phyloP scores from a whole-genome alignment of 352 stramenopile species.

The Phytophthora agathidicida region DNA sequence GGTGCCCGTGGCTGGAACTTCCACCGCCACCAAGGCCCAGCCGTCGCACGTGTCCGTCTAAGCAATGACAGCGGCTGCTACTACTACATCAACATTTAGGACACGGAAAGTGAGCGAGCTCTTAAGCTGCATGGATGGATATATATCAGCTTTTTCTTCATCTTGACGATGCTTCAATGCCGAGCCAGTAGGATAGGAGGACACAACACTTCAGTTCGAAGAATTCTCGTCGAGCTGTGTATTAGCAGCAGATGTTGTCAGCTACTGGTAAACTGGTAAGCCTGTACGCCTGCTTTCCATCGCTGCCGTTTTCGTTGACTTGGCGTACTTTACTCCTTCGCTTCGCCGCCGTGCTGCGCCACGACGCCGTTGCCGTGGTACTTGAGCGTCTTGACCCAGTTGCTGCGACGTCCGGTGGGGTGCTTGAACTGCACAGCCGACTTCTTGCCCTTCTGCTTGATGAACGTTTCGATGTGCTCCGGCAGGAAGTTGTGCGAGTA shows the following conservation, averaged over 20 bases:
- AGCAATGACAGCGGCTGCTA: too few relatives aligned
- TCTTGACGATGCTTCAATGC: constrained; percentile 4
- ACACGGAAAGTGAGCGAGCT: constrained; percentile 25
- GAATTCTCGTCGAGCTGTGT: constrained; percentile 25
- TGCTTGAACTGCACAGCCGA: constrained; percentile 76
- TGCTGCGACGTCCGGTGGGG: constrained; percentile 75
- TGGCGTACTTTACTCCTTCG: constrained; percentile 59
- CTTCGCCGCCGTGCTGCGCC: constrained; percentile 78
- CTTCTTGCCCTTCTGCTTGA: constrained; percentile 88
- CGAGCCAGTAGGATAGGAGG: constrained; percentile 14
- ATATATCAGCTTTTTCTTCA: constrained; percentile 41
- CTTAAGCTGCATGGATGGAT: constrained; percentile 40
- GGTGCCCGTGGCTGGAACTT: constrained; percentile 28
- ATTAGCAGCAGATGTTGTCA: neutral
- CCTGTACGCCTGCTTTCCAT: too few relatives aligned
- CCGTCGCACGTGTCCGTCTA: constrained; percentile 74
- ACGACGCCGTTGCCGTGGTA: constrained; percentile 86
- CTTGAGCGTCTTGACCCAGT: constrained; percentile 91
- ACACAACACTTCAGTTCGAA: constrained; percentile 20
- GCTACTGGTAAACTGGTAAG: too few relatives aligned
- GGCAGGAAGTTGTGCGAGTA: constrained; percentile 91
- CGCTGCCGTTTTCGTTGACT: constrained; percentile 19
- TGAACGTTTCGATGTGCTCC: constrained; percentile 67
- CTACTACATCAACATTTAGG: constrained; percentile 10
- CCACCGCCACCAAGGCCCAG: constrained; percentile 44